These are phyloP conservation scores for Immersiella caudata DNA, from an alignment of 495 filamentous ascomycete genomes.

Conservation along the genomic window DNA sequence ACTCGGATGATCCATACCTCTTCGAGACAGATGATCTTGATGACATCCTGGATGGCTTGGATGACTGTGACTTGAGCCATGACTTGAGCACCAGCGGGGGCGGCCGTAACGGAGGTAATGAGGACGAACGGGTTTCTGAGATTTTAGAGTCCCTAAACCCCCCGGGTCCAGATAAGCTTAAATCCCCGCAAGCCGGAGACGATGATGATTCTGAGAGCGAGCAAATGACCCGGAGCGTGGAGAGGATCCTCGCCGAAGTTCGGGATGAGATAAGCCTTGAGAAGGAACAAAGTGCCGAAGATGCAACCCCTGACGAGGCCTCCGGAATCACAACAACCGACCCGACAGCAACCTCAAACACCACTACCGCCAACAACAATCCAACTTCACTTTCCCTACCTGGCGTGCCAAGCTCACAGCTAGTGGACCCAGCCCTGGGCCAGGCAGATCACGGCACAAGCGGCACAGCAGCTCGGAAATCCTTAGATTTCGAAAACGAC, in stretches of 20 bases:
- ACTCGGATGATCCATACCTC: constrained; percentile 7
- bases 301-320: constrained; percentile 17
- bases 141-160: background rate
- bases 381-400: background rate
- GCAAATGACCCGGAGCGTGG: constrained; percentile 38
- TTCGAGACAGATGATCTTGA: constrained; percentile 34
- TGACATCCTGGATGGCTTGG: constrained; percentile 42
- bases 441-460: constrained; percentile 7
- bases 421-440: background rate
- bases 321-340: background rate
- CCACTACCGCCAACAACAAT: background rate
- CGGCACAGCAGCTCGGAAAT: constrained; percentile 13
- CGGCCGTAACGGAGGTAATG: background rate
- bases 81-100: background rate
- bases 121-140: background rate
- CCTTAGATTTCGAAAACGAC: constrained; percentile 41
- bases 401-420: background rate
- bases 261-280: constrained; percentile 40
- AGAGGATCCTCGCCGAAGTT: constrained; percentile 40
- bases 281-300: constrained; percentile 8
- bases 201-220: constrained; percentile 32
- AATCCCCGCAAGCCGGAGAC: background rate
- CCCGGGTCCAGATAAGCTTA: background rate
- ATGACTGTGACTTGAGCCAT: constrained; percentile 28
- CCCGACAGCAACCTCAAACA: background rate